phyloP scores from a whole-genome alignment of 306 rosid genomes.

The Quercus alba region DNA sequence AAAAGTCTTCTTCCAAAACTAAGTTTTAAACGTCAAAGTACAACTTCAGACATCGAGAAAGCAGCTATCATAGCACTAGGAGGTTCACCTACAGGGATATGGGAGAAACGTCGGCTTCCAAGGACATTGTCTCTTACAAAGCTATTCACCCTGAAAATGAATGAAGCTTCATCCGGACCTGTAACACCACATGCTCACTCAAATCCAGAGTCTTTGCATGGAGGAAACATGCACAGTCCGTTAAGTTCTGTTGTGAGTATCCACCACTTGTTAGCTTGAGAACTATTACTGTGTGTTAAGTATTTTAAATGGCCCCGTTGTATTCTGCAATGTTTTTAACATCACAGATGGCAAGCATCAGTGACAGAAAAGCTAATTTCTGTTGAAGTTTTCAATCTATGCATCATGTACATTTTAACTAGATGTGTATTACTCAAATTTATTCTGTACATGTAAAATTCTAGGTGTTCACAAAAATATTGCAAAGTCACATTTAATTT shows the following conservation, averaged over 20 bases:
- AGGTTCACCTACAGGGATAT: constrained; percentile 35
- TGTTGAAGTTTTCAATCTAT: constrained; percentile 1
- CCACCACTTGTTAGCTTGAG: constrained; percentile 7
- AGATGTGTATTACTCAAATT: not conserved
- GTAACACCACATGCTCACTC: constrained; percentile 55
- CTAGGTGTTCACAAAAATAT: not conserved
- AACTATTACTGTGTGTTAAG: not conserved
- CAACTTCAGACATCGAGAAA: constrained; percentile 53
- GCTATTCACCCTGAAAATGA: constrained; percentile 36
- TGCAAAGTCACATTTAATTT: not conserved
- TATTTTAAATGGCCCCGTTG: not conserved
- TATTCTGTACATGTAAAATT: not conserved
- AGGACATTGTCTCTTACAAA: constrained; percentile 62
- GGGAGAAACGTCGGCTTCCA: constrained; percentile 43
- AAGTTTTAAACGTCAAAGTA: constrained; percentile 45
- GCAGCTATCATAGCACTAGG: constrained; percentile 48
- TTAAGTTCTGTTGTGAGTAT: constrained; percentile 39
- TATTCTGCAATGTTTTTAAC: not conserved
- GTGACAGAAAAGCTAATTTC: not conserved
- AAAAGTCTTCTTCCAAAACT: constrained; percentile 57
- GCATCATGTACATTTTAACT: not conserved
- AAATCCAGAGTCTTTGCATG: constrained; percentile 57
- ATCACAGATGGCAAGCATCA: not conserved
- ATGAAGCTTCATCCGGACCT: constrained; percentile 56
- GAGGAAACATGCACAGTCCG: constrained; percentile 30